Evolutionary conservation across 805 yeast genomes (phyloP).

Genomic region (Ogataea philodendri): DNA sequence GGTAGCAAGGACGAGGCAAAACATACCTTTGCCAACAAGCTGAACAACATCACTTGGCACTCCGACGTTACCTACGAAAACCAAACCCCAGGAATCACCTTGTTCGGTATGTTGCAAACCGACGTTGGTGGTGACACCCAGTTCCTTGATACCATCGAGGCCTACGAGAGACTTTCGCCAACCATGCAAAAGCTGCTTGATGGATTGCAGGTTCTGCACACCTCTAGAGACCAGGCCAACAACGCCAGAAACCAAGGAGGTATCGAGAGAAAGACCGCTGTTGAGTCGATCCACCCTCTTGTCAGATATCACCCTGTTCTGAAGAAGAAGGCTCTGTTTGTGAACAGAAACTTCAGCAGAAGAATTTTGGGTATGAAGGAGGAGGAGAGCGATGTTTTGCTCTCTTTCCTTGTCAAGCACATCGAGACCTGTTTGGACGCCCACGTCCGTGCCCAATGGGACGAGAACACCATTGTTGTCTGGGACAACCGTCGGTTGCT

Average conservation of each 20-base stretch:
- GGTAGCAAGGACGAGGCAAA: constrained; percentile 40
- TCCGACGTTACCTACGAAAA: constrained; percentile 72
- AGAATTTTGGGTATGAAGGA: constrained; percentile 69
- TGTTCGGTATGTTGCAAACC: constrained; percentile 57
- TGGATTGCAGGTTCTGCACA: constrained; percentile 66
- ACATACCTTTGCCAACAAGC: constrained; percentile 35
- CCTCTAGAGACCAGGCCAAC: constrained; percentile 67
- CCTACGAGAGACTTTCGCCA: constrained; percentile 69
- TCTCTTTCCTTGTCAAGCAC: constrained; percentile 55
- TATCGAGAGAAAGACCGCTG: constrained; percentile 61
- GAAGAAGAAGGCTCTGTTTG: constrained; percentile 54
- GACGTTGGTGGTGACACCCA: constrained; percentile 74
- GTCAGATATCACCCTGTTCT: constrained; percentile 74
- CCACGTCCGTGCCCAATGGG: constrained; percentile 71
- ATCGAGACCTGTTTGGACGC: constrained; percentile 54
- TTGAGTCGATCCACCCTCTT: constrained; percentile 64
- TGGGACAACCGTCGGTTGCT: constrained; percentile 78
- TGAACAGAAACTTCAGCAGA: constrained; percentile 61
- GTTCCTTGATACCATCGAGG: constrained; percentile 69
- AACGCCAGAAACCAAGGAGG: constrained; percentile 57
- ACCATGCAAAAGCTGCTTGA: constrained; percentile 55
- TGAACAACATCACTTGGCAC: constrained; percentile 55
- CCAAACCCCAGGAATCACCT: constrained; percentile 71
- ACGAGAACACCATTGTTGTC: constrained; percentile 63
- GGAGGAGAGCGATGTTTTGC: constrained; percentile 63